Conservation (phyloP, 2,329 filamentous ascomycete species). For the Fusarium ambrosium region DNA sequence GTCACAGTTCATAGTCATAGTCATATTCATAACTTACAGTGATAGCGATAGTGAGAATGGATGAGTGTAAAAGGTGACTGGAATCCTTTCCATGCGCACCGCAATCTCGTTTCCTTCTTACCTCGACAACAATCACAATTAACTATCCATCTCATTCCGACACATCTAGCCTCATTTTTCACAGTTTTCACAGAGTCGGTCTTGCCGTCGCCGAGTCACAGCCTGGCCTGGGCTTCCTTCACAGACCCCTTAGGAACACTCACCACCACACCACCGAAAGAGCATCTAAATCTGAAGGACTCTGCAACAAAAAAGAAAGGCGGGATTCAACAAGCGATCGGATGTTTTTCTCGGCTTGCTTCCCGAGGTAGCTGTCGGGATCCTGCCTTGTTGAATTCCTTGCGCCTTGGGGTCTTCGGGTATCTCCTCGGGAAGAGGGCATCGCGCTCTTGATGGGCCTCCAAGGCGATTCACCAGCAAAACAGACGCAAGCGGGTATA, state of each 20-base stretch:
- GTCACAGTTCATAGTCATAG: not conserved
- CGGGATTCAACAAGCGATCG: not conserved
- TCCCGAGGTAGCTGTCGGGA: not conserved
- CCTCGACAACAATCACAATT: not conserved
- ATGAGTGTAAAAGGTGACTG: not conserved
- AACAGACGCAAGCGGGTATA: too few relatives aligned
- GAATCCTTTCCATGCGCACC: not conserved
- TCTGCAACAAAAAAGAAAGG: not conserved
- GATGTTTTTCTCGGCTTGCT: not conserved
- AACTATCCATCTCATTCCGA: not conserved
- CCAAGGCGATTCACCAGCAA: not conserved
- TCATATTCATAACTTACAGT: not conserved
- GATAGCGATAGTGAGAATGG: not conserved
- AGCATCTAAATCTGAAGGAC: not conserved
- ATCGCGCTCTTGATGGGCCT: not conserved
- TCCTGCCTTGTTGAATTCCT: not conserved
- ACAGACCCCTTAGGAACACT: not conserved
- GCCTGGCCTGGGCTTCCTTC: not conserved
- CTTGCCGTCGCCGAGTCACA: not conserved
- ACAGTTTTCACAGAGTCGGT: not conserved
- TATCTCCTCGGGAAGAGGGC: not conserved
- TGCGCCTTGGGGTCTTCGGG: not conserved
- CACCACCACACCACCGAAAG: not conserved
- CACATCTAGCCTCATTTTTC: not conserved
- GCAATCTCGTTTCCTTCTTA: too few relatives aligned